A percentile compares a stretch with the other conserved stretches of the same genome.
Evolutionary conservation across 257 asterid genomes (phyloP).

Genomic region (Thymus mandschuricus): DNA sequence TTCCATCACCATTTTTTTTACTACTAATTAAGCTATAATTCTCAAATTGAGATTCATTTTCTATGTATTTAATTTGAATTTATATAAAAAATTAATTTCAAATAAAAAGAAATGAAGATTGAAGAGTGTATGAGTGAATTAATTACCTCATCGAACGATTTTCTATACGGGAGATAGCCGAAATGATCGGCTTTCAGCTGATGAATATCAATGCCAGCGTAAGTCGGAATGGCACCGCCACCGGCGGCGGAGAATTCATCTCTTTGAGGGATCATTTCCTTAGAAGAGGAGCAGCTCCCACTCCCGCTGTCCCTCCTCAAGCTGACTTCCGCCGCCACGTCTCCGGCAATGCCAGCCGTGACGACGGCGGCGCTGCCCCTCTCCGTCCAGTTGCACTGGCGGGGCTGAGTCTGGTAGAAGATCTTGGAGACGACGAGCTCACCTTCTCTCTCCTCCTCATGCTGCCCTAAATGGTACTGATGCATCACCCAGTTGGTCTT

Average conservation of each 20-base stretch:
- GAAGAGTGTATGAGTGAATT: not conserved
- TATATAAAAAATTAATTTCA: not conserved
- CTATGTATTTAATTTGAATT: too few relatives aligned
- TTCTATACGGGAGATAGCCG: slow-evolving; percentile 68
- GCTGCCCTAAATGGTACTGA: slow-evolving; percentile 89
- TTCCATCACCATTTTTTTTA: not conserved
- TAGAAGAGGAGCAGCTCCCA: slow-evolving; percentile 61
- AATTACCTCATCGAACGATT: slow-evolving; percentile 79
- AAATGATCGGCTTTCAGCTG: slow-evolving; percentile 75
- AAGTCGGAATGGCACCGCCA: slow-evolving; percentile 50
- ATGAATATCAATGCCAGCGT: slow-evolving; percentile 60
- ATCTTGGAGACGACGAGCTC: slow-evolving; percentile 95
- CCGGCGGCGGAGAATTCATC: slow-evolving; percentile 50
- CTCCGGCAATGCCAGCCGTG: slow-evolving; percentile 15
- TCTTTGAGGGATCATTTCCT: slow-evolving; percentile 52
- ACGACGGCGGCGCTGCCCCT: slow-evolving; percentile 25
- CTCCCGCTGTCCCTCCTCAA: slow-evolving; percentile 49
- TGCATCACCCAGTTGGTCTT: slow-evolving; percentile 99
- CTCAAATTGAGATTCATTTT: too few relatives aligned
- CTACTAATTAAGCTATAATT: not conserved
- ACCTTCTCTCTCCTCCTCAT: slow-evolving; percentile 92
- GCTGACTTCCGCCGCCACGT: slow-evolving; percentile 22
- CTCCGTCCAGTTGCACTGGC: slow-evolving; percentile 88
- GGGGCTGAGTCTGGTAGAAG: slow-evolving; percentile 91
- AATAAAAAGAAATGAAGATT: not conserved